Evolutionary conservation across 331 rosid genomes (phyloP).

Genomic region (Telfairia occidentalis): DNA sequence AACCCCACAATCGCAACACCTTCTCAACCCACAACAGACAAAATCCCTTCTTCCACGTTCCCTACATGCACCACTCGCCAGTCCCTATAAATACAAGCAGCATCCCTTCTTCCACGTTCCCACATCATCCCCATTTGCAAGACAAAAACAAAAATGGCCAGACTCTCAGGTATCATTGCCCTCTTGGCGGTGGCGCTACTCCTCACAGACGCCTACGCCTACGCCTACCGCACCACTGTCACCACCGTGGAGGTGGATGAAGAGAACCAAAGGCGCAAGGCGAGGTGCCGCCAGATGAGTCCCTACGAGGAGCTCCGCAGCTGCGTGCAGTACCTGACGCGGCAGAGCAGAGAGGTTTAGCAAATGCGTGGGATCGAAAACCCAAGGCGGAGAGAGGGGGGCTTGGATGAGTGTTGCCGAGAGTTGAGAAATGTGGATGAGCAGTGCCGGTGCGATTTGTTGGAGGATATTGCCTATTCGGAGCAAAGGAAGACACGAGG

Average conservation of each 20-base stretch:
- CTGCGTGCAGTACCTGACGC: not conserved
- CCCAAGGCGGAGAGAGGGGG: not conserved
- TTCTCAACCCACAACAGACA: not conserved
- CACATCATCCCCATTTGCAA: not conserved
- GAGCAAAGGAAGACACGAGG: not conserved
- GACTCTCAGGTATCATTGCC: not conserved
- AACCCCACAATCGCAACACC: not conserved
- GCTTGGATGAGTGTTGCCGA: not conserved
- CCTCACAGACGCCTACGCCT: not conserved
- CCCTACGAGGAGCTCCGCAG: not conserved
- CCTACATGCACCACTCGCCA: not conserved
- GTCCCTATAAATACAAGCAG: not conserved
- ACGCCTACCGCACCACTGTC: constrained; percentile 12
- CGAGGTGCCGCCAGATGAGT: constrained; percentile 2
- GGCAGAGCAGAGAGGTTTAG: not conserved
- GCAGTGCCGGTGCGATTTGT: not conserved
- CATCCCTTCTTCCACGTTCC: too few species aligned
- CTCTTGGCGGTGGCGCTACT: not conserved
- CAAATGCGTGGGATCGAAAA: not conserved
- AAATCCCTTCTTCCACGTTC: not conserved
- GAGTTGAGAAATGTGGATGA: not conserved
- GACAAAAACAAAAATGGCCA: not conserved
- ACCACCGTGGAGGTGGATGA: constrained; percentile 1
- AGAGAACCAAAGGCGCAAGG: not conserved
- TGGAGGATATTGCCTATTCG: not conserved